Evolutionary conservation across 2,329 filamentous ascomycete genomes (phyloP).

Genomic region (Ascochyta fabae): DNA sequence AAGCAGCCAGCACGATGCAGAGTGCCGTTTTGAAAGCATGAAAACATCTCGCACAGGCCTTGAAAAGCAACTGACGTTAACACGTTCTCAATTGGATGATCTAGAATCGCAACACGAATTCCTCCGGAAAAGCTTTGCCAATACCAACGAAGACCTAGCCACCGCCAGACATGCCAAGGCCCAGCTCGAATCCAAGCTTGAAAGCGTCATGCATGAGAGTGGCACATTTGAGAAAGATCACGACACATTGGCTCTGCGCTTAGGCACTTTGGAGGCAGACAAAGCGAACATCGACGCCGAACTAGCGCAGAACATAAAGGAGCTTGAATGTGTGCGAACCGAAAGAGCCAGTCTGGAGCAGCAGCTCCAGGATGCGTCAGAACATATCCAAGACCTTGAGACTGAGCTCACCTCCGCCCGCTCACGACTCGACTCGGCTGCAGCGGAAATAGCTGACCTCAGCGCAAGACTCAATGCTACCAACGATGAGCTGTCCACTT

Average conservation of each 20-base stretch:
- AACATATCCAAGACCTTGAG: conserved; percentile 19
- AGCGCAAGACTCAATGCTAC: conserved; percentile 21
- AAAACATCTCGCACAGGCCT: conserved; percentile 3
- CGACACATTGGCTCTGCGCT: conserved; percentile 1
- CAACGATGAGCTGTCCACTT: not conserved
- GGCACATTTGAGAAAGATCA: conserved; percentile 10
- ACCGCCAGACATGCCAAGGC: not conserved
- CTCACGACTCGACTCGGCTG: conserved; percentile 22
- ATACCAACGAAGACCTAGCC: not conserved
- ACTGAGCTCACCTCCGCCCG: conserved; percentile 23
- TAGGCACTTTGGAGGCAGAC: conserved; percentile 13
- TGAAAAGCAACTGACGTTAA: conserved; percentile 11
- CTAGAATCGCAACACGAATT: not conserved
- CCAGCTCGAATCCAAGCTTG: conserved; percentile 5
- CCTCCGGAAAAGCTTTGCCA: not conserved
- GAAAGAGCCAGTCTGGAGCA: conserved; percentile 7
- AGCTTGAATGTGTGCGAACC: conserved; percentile 9
- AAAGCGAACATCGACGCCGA: conserved; percentile 10
- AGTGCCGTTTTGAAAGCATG: not conserved
- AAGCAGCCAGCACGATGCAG: not conserved
- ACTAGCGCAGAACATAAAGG: conserved; percentile 6
- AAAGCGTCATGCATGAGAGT: conserved; percentile 6
- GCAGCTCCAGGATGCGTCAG: conserved; percentile 17
- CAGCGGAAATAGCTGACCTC: conserved; percentile 29
- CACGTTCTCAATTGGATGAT: not conserved